Conservation (phyloP, 2,329 filamentous ascomycete species). For the Colletotrichum tofieldiae region DNA sequence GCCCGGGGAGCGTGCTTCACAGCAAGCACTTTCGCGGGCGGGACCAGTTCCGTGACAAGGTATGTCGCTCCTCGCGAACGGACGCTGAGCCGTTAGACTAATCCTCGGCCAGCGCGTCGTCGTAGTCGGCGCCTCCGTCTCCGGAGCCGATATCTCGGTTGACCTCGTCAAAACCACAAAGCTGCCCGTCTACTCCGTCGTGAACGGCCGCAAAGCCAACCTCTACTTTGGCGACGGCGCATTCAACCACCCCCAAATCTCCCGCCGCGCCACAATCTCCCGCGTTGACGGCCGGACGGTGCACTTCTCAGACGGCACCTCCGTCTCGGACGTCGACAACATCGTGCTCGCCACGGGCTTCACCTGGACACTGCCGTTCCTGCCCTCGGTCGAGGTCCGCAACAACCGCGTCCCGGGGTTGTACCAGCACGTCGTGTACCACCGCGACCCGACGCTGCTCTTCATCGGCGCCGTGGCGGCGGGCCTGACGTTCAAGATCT, state of each 20-base stretch:
- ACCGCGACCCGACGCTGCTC: conserved; percentile 67
- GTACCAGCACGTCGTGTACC: conserved; percentile 72
- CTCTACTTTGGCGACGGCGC: conserved; percentile 72
- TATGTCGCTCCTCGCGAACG: conserved; percentile 45
- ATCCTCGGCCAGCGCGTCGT: conserved; percentile 65
- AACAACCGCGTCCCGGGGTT: conserved; percentile 71
- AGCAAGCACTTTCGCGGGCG: conserved; percentile 68
- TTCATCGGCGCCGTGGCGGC: conserved; percentile 73
- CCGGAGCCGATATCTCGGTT: conserved; percentile 73
- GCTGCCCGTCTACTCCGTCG: conserved; percentile 67
- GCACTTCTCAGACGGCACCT: conserved; percentile 70
- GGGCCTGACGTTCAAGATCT: conserved; percentile 77
- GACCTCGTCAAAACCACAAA: conserved; percentile 64
- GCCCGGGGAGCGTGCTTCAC: conserved; percentile 68
- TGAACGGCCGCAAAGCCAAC: conserved; percentile 63
- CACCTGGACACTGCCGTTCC: conserved; percentile 74
- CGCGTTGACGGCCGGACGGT: conserved; percentile 64
- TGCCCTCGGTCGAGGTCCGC: conserved; percentile 65
- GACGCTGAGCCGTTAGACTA: not conserved
- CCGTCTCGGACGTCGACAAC: conserved; percentile 69
- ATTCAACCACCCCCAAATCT: conserved; percentile 71
- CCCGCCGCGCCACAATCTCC: conserved; percentile 63
- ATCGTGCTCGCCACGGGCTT: conserved; percentile 80
- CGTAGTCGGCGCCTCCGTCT: conserved; percentile 76
- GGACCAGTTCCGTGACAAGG: conserved; percentile 63